A percentile compares a stretch with the other conserved stretches of the same genome.
Conservation (phyloP, 2,329 filamentous ascomycete genomes). For the Colletotrichum echinochloae region DNA sequence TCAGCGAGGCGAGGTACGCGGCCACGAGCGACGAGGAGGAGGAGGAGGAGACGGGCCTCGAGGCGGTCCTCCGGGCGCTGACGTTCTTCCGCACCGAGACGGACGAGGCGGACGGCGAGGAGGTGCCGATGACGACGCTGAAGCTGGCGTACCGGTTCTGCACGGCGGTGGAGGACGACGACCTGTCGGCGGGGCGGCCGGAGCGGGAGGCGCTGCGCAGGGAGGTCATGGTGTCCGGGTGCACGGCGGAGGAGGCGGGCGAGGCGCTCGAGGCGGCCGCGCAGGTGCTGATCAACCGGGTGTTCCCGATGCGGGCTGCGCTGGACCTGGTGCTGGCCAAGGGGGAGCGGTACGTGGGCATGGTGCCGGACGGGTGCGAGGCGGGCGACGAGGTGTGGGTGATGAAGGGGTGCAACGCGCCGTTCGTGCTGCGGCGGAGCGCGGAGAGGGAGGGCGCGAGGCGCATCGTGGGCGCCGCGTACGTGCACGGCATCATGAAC, state of each 20-base stretch:
- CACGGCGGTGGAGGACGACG: constrained; percentile 33
- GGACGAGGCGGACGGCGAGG: background rate
- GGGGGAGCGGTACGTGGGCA: constrained; percentile 25
- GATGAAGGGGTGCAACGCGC: constrained; percentile 37
- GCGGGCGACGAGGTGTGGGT: constrained; percentile 38
- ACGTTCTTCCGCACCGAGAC: constrained; percentile 38
- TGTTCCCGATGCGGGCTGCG: constrained; percentile 29
- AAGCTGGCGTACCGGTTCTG: constrained; percentile 36
- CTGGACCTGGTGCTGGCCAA: constrained; percentile 36
- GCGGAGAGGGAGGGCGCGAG: constrained; percentile 24
- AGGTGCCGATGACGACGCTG: constrained; percentile 33
- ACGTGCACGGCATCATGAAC: constrained; percentile 37
- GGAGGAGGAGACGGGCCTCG: constrained; percentile 14
- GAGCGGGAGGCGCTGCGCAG: constrained; percentile 29
- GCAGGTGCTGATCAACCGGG: constrained; percentile 34
- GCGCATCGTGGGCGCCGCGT: constrained; percentile 33
- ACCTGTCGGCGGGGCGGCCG: constrained; percentile 25
- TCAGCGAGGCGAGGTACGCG: constrained; percentile 19
- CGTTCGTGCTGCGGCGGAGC: constrained; percentile 38
- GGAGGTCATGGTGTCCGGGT: constrained; percentile 26
- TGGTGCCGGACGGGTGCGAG: constrained; percentile 35
- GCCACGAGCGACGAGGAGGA: background rate
- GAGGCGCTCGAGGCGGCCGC: constrained; percentile 37
- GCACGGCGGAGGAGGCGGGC: constrained; percentile 31
- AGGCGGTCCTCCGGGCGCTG: constrained; percentile 25